Percentiles rank a stretch among this genome's conserved stretches.
Evolutionary conservation across 1,284 basidiomycete genomes (phyloP).

Genomic region (Ceratobasidium sp.): DNA sequence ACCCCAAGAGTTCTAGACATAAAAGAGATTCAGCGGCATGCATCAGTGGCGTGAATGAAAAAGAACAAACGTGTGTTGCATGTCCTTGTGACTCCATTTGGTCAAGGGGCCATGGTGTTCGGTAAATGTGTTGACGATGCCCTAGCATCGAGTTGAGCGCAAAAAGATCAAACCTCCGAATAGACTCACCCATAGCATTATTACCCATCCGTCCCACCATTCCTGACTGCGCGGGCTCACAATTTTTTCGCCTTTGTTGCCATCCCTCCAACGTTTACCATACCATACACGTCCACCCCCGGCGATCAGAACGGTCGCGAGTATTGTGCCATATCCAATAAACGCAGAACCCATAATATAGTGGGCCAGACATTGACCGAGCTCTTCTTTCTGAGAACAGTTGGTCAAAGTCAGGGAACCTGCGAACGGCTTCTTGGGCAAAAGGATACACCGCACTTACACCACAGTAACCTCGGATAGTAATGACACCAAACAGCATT

Average conservation of each 20-base stretch:
- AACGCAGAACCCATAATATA: slow-evolving; percentile 65
- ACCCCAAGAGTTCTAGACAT: slow-evolving; percentile 62
- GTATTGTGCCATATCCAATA: slow-evolving; percentile 84
- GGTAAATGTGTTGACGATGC: slow-evolving; percentile 91
- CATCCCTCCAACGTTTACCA: slow-evolving; percentile 48
- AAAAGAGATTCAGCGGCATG: slow-evolving; percentile 6
- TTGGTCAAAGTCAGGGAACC: slow-evolving; percentile 42
- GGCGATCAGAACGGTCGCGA: slow-evolving; percentile 82
- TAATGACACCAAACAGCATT: slow-evolving; percentile 54
- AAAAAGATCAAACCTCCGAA: neutral
- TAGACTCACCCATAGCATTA: slow-evolving; percentile 80
- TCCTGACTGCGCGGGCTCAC: slow-evolving; percentile 65
- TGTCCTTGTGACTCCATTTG: slow-evolving; percentile 83
- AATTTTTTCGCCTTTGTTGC: slow-evolving; percentile 30
- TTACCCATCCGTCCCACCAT: slow-evolving; percentile 90
- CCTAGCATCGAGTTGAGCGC: slow-evolving; percentile 51
- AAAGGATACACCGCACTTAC: slow-evolving; percentile 43
- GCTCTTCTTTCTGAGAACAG: slow-evolving; percentile 57
- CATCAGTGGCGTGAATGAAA: neutral
- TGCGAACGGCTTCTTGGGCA: slow-evolving; percentile 37
- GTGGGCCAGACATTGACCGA: slow-evolving; percentile 76
- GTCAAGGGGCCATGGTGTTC: slow-evolving; percentile 77
- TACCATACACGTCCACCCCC: slow-evolving; percentile 82
- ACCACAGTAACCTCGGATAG: slow-evolving; percentile 42
- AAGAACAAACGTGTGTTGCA: slow-evolving; percentile 85